Percentiles rank a stretch among this genome's conserved stretches.
These are phyloP conservation scores for Casaregolazyma suthepensis DNA, from an alignment of 1,139 yeast genomes.

Conservation along the genomic window DNA sequence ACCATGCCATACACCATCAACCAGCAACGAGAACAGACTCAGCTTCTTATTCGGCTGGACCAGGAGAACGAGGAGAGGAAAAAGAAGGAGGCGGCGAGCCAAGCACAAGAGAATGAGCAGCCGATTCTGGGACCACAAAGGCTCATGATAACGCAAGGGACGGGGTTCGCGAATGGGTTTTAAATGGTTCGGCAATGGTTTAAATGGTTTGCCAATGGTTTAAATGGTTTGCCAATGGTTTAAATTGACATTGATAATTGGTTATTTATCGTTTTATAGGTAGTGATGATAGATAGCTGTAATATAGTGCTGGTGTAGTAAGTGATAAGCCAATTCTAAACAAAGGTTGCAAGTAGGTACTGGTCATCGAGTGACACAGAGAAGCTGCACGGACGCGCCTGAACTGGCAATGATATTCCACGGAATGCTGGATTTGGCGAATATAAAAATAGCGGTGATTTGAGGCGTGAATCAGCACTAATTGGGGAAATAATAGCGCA, in stretches of 20 bases:
- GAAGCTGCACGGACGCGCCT: too few relatives aligned
- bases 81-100: conserved; percentile 51
- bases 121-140: conserved; percentile 33
- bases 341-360: too few relatives aligned
- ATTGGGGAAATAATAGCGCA: too few relatives aligned
- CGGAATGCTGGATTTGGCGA: too few relatives aligned
- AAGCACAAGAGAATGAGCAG: conserved; percentile 40
- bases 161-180: conserved; percentile 20
- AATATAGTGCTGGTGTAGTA: not conserved
- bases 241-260: not conserved
- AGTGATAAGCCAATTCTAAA: too few relatives aligned
- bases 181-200: too few relatives aligned
- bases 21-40: conserved; percentile 66
- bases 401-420: too few relatives aligned
- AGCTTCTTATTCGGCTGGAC: conserved; percentile 57
- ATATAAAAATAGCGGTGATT: too few relatives aligned
- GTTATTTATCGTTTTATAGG: not conserved
- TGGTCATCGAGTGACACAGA: too few relatives aligned
- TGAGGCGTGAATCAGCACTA: too few relatives aligned
- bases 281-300: not conserved
- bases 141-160: conserved; percentile 32
- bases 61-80: conserved; percentile 66
- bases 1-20: conserved; percentile 91
- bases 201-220: not conserved
- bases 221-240: too few relatives aligned